Base-by-base conservation (phyloP, 768 basidiomycete genomes). In the Ephemerocybe angulata region DNA sequence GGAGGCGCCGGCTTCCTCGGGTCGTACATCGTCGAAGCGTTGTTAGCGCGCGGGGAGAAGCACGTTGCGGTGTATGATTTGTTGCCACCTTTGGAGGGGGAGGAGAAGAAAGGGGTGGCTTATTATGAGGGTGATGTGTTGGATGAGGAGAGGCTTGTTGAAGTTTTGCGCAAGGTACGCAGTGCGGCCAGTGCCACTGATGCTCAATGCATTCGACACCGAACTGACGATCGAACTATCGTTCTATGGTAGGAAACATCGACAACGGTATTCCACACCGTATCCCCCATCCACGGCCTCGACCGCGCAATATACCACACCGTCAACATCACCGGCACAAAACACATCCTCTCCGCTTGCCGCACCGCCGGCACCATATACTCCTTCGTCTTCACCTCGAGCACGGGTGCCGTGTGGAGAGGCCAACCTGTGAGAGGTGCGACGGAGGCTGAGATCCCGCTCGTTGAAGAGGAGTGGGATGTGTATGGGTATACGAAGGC, bases 401-500 rank as follows among this genome's bases (percentile, higher is more conserved):
- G 74, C 22, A 78, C 77, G 1, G 78, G 78, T 5, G 77, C 79
- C 25, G 75, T 81, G 22, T 82, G 75, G 69, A 69, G 75, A 38
- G 79, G 78, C 1, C 57, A 61, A 21, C 69, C 80, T 58, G 65
- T 77, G 30, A 70, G 74, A 55, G 75, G 78, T 54, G 74, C 76
- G 24, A 80, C 78, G 63, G 83, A 84, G 64, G 67, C 78, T 11
- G 58, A 79, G 52, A 74, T 78, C 0, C 65, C 65, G 10, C 78
- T 50, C 4, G 25, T 80, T 1, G 60, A 62, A 1, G 62, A 62
- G 17, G 66, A 71, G 1, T 66, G 77, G 27, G 80, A 83, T 60
- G 73, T 73, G 6, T 84, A 84, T 64, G 78, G 80, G 63, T 71
- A 71, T 46, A 81, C 80, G 31, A 84, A 84, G 64, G 80, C 76